Base-by-base conservation (phyloP, 2,329 filamentous ascomycete species). In the Diaporthe longicolla region DNA sequence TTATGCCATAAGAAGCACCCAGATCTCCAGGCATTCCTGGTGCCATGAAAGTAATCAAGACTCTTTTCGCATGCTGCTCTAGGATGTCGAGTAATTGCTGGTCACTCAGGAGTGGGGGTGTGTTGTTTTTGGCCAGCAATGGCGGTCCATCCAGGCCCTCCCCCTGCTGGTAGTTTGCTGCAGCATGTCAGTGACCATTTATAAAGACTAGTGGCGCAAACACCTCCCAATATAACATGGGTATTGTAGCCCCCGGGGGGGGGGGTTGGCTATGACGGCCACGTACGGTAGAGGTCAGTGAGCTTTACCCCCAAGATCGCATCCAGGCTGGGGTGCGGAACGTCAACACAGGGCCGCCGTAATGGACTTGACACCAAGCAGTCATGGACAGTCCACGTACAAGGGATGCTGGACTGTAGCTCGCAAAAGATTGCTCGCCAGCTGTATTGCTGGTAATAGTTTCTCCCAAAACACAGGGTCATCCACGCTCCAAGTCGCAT, bases 401-500 rank as follows among this genome's bases (percentile, higher is more conserved):
- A 70, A 70, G 40, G 68, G 54, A 17, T 70, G 68, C 8, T 24
- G 24, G 26, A 37, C 13, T 32, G 70, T 52, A 19, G 43, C 40
- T 19, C n/a, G 45, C 45, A 72, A 5, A 29, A 72, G 48, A n/a
- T 45, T 48, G n/a, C 45, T 37, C 8, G 70, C 29, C 11, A 72
- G 32, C 35, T 72, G 45, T n/a, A 72, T 65, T 26, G 35, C 26
- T 9, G 58, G 70, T 9, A 13, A 24, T 5, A 72, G 4, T 3
- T 13, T 24, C 10, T 52, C 57, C 70, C 70, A 72, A 19, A 72
- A 26, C 17, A 54, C 29, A 29, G 58, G 70, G n/a, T 54, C 35
- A 29, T 72, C 70, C 26, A 72, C 70, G n/a, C 32, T 72, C n/a
- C 29, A 72, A 8, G n/a, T 65, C 21, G 70, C 55, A 54, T 72